These are phyloP conservation scores for Fusarium circinatum DNA, from an alignment of 2,329 filamentous ascomycete genomes.

Conservation along the genomic window DNA sequence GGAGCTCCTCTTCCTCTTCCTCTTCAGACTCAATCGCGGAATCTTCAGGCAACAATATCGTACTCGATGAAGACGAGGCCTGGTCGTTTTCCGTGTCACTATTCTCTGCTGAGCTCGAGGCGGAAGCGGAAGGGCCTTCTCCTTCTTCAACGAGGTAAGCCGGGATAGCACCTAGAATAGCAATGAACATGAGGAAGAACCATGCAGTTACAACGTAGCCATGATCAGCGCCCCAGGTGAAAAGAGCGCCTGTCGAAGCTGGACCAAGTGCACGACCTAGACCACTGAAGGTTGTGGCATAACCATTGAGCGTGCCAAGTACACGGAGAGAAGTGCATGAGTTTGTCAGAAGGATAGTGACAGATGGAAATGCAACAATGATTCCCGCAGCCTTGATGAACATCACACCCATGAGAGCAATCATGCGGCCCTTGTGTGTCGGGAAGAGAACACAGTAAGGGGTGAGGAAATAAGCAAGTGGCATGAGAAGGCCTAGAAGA, in stretches of 20 bases:
- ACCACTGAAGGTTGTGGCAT: conserved; percentile 85
- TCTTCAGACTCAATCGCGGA: conserved; percentile 35
- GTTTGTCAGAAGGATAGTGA: conserved; percentile 91
- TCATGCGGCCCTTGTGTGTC: conserved; percentile 60
- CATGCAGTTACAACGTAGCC: conserved; percentile 84
- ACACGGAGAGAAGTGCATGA: conserved; percentile 77
- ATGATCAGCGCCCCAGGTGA: conserved; percentile 78
- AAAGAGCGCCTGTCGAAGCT: conserved; percentile 75
- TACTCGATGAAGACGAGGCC: conserved; percentile 26
- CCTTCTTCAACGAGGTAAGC: conserved; percentile 80
- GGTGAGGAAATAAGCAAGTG: conserved; percentile 80
- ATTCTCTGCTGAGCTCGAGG: conserved; percentile 48
- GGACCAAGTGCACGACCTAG: conserved; percentile 84
- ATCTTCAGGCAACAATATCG: conserved; percentile 34
- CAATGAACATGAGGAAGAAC: conserved; percentile 77
- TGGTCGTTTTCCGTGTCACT: conserved; percentile 44
- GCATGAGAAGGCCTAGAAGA: conserved; percentile 69
- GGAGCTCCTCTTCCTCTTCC: conserved; percentile 30
- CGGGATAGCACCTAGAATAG: conserved; percentile 73
- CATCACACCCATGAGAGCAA: conserved; percentile 74
- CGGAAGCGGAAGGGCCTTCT: conserved; percentile 66
- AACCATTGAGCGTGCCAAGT: conserved; percentile 89
- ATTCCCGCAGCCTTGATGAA: conserved; percentile 77
- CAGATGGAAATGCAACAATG: conserved; percentile 90
- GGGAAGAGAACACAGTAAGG: conserved; percentile 80